phyloP scores from a whole-genome alignment of 768 basidiomycete species.

The Boletellus emodensis region DNA sequence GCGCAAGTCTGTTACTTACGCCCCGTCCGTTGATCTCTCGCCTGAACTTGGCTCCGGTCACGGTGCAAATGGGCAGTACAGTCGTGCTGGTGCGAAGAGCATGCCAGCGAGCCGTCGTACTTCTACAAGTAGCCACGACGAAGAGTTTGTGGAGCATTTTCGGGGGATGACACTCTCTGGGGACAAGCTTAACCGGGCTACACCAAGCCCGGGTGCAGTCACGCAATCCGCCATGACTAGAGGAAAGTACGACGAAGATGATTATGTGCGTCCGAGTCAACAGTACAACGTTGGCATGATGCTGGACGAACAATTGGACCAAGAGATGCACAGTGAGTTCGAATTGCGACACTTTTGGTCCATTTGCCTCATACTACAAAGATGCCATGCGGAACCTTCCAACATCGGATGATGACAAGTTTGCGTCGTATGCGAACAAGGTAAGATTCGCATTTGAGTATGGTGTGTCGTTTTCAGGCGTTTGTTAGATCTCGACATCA shows the following conservation, averaged over 20 bases:
- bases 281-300: conserved; percentile 83
- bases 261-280: conserved; percentile 55
- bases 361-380: conserved; percentile 30
- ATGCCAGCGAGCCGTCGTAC: conserved; percentile 91
- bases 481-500: conserved; percentile 66
- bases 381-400: conserved; percentile 87
- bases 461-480: conserved; percentile 1
- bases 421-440: conserved; percentile 59
- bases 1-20: conserved; percentile 84
- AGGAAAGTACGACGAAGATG: conserved; percentile 54
- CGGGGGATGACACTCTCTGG: conserved; percentile 67
- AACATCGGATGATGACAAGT: conserved; percentile 89
- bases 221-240: conserved; percentile 53
- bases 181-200: conserved; percentile 54
- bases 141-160: conserved; percentile 72
- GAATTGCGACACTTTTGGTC: conserved; percentile 4
- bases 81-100: conserved; percentile 79
- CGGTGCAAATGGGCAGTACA: conserved; percentile 49
- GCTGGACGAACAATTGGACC: conserved; percentile 89
- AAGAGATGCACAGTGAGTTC: conserved; percentile 87
- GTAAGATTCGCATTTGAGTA: conserved; percentile 36
- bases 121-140: conserved; percentile 83
- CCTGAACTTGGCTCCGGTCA: conserved; percentile 55
- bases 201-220: conserved; percentile 50
- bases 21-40: conserved; percentile 70